Evolutionary conservation across 305 asterid genomes (phyloP), one percentile per base, ranked within the genome.

Genomic region (Solanum hybrid): DNA sequence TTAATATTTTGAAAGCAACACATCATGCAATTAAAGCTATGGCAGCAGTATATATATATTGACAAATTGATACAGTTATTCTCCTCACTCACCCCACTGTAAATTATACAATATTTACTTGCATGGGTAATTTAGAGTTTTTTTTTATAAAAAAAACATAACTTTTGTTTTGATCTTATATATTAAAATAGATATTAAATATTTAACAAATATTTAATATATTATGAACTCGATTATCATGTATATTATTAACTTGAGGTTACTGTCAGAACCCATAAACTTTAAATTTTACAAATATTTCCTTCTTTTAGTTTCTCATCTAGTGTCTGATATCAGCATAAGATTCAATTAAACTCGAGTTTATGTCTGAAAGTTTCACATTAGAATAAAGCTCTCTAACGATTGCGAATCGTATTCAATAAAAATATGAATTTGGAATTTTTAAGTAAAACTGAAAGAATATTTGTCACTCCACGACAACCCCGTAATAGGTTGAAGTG

Each of bases 401-500:
- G 6, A 69, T 0, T 0, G 76, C 0, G 4, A 69, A 69, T 24
- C 32, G 0, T 11, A 71, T 71, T 0, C 0, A 26, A 71, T 3
- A 71, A 12, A 0, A 71, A 26, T 71, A 71, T 71, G 9, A 0
- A 71, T 10, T 71, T 0, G 0, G 5, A 71, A 11, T 11, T 0
- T 5, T 0, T 71, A 0, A 26, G 2, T 26, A 71, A 71, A 3
- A 71, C 2, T 0, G 9, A 26, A 26, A 71, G 1, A 26, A 0
- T 69, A 69, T 0, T 69, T 24, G 4, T 71, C 77, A 26, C 34
- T 71, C 5, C 0, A 5, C 7, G 9, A 71, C 34, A 12, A 0
- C 7, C 1, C 9, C 17, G 17, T 24, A 24, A 24, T 24, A 24
- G 17, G 38, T 29, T 29, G 82, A 77, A 64, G 95, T 92, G 94